phyloP scores from a whole-genome alignment of 371 early-diverging fungal species.

The Mucor circinelloides region DNA sequence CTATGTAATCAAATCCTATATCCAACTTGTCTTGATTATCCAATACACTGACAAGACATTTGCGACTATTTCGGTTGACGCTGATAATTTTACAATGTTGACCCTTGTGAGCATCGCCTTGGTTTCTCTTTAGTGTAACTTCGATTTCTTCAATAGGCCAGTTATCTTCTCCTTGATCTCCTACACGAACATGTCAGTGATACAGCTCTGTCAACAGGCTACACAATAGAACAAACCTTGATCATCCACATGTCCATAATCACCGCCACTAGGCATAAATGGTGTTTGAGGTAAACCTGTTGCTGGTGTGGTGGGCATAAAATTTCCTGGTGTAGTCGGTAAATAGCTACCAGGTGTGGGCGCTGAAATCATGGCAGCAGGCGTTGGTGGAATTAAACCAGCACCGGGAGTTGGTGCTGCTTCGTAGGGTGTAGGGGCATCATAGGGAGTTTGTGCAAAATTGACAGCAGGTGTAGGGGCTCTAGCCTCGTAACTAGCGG shows the following conservation, averaged over 20 bases:
- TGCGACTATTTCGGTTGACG: slow-evolving; percentile 49
- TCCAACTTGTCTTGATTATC: slow-evolving; percentile 36
- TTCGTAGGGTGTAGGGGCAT: slow-evolving; percentile 39
- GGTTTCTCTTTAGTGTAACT: slow-evolving; percentile 45
- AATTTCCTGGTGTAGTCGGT: slow-evolving; percentile 38
- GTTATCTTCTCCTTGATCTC: slow-evolving; percentile 40
- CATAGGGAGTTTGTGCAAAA: slow-evolving; percentile 41
- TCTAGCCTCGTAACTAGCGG: slow-evolving; percentile 37
- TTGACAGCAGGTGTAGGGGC: slow-evolving; percentile 53
- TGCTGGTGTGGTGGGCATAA: slow-evolving; percentile 58
- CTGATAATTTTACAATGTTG: slow-evolving; percentile 53
- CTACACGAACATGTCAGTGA: neutral
- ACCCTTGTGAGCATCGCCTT: slow-evolving; percentile 40
- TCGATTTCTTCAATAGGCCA: slow-evolving; percentile 76
- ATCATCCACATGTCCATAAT: slow-evolving; percentile 49
- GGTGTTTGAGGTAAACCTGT: slow-evolving; percentile 63
- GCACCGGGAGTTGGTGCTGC: slow-evolving; percentile 51
- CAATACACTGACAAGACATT: slow-evolving; percentile 41
- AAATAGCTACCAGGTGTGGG: slow-evolving; percentile 51
- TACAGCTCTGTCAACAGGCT: neutral
- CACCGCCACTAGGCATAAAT: slow-evolving; percentile 64
- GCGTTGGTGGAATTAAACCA: slow-evolving; percentile 53
- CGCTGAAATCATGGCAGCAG: slow-evolving; percentile 55
- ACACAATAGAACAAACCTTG: slow-evolving; percentile 27
- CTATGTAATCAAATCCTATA: slow-evolving; percentile 55